Evolutionary conservation across 768 basidiomycete species (phyloP).

Genomic region (Leccinellum rugosiceps): DNA sequence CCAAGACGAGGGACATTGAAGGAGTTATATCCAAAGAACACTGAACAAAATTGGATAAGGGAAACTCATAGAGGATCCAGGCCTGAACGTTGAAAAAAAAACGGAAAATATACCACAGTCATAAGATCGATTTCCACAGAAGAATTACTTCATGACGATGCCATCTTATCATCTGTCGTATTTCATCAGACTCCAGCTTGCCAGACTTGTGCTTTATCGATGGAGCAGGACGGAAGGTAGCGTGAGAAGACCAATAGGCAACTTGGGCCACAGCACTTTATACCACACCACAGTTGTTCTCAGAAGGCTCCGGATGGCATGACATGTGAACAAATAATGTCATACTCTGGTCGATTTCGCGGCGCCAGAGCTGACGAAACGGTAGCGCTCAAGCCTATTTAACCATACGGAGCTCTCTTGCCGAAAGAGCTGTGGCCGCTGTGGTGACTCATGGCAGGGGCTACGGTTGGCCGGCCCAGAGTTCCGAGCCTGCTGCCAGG

Average conservation of each 20-base stretch:
- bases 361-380: neutral
- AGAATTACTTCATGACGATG: conserved; percentile 6
- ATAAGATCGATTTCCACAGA: neutral
- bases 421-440: neutral
- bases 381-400: neutral
- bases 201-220: conserved; percentile 6
- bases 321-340: neutral
- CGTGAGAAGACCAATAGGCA: conserved; percentile 16
- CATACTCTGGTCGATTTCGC: neutral
- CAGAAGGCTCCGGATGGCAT: neutral
- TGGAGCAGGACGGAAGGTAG: conserved; percentile 10
- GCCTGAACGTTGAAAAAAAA: neutral
- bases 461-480: neutral
- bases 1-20: neutral
- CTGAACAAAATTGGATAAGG: conserved; percentile 8
- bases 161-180: conserved; percentile 10
- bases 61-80: neutral
- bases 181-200: conserved; percentile 12
- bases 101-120: conserved; percentile 13
- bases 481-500: neutral
- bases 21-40: conserved; percentile 1
- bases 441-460: neutral
- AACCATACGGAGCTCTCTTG: conserved; percentile 5
- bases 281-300: conserved; percentile 7
- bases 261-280: conserved; percentile 12